Conservation (phyloP, 2,329 filamentous ascomycete genomes). For the Fusarium agapanthi region DNA sequence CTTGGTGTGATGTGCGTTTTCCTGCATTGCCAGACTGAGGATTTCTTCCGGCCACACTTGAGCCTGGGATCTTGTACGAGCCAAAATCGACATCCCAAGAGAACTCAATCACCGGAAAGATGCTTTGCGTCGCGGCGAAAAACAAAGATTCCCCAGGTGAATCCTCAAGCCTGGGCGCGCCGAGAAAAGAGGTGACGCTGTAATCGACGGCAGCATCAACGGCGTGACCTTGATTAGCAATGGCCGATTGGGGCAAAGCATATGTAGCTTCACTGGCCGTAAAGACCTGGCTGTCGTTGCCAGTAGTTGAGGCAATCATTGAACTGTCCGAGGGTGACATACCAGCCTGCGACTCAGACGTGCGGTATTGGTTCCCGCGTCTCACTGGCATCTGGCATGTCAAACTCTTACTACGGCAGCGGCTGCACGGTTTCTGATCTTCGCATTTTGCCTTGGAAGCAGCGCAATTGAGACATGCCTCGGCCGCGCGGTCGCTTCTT, state of each 20-base stretch:
- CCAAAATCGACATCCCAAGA: slow-evolving; percentile 36
- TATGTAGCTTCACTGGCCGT: slow-evolving; percentile 29
- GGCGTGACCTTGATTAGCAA: slow-evolving; percentile 19
- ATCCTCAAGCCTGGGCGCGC: slow-evolving; percentile 21
- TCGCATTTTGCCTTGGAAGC: slow-evolving; percentile 42
- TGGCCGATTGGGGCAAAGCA: slow-evolving; percentile 15
- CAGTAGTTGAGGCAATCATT: slow-evolving; percentile 29
- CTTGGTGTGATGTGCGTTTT: slow-evolving; percentile 27
- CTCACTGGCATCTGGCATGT: slow-evolving; percentile 40
- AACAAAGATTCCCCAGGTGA: slow-evolving; percentile 21
- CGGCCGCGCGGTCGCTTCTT: slow-evolving; percentile 39
- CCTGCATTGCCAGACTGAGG: slow-evolving; percentile 18
- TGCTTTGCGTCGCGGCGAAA: slow-evolving; percentile 19
- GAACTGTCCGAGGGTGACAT: slow-evolving; percentile 39
- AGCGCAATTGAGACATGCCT: slow-evolving; percentile 42
- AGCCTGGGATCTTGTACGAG: slow-evolving; percentile 19
- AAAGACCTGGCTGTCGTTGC: slow-evolving; percentile 29
- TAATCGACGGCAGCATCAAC: slow-evolving; percentile 29
- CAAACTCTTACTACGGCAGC: slow-evolving; percentile 40
- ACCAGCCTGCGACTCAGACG: slow-evolving; percentile 37
- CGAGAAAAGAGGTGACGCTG: slow-evolving; percentile 22
- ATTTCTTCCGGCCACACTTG: slow-evolving; percentile 11
- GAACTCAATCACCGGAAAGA: slow-evolving; percentile 34
- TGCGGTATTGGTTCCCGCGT: slow-evolving; percentile 38
- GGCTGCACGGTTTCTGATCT: slow-evolving; percentile 41